Percentiles rank a stretch among this genome's conserved stretches.
These are phyloP conservation scores for Gamsiella multidivaricata DNA, from an alignment of 192 early-diverging fungal genomes.

Conservation along the genomic window DNA sequence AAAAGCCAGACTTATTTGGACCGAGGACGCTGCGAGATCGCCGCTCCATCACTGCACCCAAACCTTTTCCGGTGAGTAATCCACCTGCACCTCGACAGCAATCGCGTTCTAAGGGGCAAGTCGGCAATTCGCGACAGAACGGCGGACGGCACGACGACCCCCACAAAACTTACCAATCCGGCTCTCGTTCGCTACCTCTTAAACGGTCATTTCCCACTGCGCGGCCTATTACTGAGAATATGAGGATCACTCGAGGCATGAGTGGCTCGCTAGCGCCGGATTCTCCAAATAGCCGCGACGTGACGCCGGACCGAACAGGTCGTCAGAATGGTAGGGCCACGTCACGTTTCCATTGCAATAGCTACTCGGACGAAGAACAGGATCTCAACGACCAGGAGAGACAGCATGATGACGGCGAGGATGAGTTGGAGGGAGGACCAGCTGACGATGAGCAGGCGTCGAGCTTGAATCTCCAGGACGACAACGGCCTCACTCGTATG, in stretches of 20 bases:
- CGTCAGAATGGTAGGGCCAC: neutral
- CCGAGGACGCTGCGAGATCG: slow-evolving; percentile 38
- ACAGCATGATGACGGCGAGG: slow-evolving; percentile 7
- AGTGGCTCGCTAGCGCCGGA: slow-evolving; percentile 29
- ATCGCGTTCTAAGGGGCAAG: neutral
- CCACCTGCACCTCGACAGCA: neutral
- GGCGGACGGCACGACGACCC: slow-evolving; percentile 13
- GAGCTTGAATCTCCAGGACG: slow-evolving; percentile 14
- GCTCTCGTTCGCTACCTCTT: slow-evolving; percentile 9
- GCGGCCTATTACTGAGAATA: slow-evolving; percentile 36
- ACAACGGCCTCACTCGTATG: slow-evolving; percentile 20
- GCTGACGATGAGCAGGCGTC: slow-evolving; percentile 15
- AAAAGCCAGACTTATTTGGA: slow-evolving; percentile 8
- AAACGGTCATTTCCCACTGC: slow-evolving; percentile 18
- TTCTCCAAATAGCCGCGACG: slow-evolving; percentile 42
- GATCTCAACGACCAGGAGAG: neutral
- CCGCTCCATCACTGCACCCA: slow-evolving; percentile 34
- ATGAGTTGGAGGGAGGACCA: slow-evolving; percentile 10
- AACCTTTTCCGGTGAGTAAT: slow-evolving; percentile 27
- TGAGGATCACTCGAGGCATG: slow-evolving; percentile 55
- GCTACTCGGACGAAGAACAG: slow-evolving; percentile 25
- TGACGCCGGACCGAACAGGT: slow-evolving; percentile 17
- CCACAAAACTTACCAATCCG: slow-evolving; percentile 11
- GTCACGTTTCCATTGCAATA: slow-evolving; percentile 11
- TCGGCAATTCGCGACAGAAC: slow-evolving; percentile 1